Conservation (phyloP, 2,329 filamentous ascomycete species). For the Geosmithia flava region DNA sequence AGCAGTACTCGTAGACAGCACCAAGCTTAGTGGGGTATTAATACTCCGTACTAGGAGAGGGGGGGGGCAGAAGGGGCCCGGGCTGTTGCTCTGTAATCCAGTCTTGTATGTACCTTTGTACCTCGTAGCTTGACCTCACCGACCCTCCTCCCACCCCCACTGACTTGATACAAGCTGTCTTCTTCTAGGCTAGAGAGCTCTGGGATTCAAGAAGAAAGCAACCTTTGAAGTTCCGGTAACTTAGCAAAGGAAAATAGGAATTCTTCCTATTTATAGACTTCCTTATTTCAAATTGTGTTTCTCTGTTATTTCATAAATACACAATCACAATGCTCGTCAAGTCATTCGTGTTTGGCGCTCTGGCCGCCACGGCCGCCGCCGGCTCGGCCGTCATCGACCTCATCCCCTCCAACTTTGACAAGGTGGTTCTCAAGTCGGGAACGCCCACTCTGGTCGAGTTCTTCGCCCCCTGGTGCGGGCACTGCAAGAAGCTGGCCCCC, state of each 20-base stretch:
- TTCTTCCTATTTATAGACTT: background rate
- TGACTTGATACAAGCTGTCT: background rate
- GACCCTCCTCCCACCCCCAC: background rate
- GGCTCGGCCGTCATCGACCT: constrained; percentile 84
- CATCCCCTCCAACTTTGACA: constrained; percentile 82
- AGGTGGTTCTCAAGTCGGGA: constrained; percentile 76
- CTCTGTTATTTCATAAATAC: constrained; percentile 3
- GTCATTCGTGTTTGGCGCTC: constrained; percentile 44
- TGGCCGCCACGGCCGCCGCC: constrained; percentile 46
- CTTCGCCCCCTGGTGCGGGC: constrained; percentile 97
- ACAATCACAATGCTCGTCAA: constrained; percentile 38
- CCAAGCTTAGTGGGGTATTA: too few relatives aligned
- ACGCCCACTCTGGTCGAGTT: constrained; percentile 97
- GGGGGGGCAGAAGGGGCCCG: too few relatives aligned
- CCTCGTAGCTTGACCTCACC: background rate
- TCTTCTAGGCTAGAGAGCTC: background rate
- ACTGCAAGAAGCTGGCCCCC: constrained; percentile 96
- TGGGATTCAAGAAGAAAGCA: background rate
- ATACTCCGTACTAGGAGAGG: background rate
- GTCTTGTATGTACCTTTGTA: background rate
- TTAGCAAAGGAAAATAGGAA: background rate
- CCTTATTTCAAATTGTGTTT: background rate
- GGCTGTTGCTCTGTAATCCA: background rate
- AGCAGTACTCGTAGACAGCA: too few relatives aligned
- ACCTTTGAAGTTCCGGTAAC: background rate